Evolutionary conservation across 2,329 filamentous ascomycete species (phyloP).

Genomic region (Incumbomyces lentus): DNA sequence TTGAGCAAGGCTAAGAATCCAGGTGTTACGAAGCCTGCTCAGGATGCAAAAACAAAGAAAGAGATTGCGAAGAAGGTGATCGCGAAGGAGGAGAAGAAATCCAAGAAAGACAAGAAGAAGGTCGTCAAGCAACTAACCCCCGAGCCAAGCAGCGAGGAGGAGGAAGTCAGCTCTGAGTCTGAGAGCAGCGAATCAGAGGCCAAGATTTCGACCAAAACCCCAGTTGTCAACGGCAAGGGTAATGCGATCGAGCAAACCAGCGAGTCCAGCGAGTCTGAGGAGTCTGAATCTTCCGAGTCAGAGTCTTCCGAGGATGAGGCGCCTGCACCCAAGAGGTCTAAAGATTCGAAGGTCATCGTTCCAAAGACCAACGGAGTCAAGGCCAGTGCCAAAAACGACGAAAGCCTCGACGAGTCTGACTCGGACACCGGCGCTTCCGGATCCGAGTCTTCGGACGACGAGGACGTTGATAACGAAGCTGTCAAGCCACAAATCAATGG

Average conservation of each 20-base stretch:
- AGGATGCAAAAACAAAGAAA: constrained; percentile 36
- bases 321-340: constrained; percentile 8
- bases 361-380: constrained; percentile 9
- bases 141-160: constrained; percentile 28
- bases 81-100: constrained; percentile 31
- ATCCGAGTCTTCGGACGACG: constrained; percentile 23
- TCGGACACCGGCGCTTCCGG: constrained; percentile 24
- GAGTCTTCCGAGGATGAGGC: constrained; percentile 18
- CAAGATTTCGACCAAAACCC: constrained; percentile 24
- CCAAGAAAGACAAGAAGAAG: constrained; percentile 33
- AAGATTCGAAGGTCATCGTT: constrained; percentile 15
- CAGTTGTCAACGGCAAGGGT: constrained; percentile 24
- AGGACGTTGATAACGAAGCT: constrained; percentile 19
- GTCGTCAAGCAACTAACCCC: constrained; percentile 29
- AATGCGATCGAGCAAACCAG: constrained; percentile 28
- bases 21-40: constrained; percentile 35
- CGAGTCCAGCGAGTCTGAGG: constrained; percentile 25
- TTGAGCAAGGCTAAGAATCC: constrained; percentile 39
- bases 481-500: constrained; percentile 9
- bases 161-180: constrained; percentile 25
- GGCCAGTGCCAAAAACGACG: constrained; percentile 19
- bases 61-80: constrained; percentile 32
- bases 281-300: constrained; percentile 25
- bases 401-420: constrained; percentile 26
- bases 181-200: constrained; percentile 26